Conservation (phyloP, 305 asterid species). For the Solanum hybrid region DNA sequence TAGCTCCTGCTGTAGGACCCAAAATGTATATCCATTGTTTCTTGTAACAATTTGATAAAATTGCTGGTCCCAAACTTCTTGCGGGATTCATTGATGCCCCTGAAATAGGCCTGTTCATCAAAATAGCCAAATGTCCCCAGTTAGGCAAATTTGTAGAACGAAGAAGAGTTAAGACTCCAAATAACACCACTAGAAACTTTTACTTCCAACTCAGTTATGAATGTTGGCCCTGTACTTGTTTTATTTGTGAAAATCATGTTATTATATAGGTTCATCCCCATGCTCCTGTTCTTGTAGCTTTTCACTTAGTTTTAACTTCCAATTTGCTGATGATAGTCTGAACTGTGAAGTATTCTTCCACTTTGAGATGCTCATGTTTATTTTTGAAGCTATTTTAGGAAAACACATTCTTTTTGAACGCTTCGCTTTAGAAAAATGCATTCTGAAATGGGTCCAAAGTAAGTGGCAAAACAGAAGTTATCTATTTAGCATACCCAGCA, state of each 20-base stretch:
- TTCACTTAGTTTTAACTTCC: not conserved
- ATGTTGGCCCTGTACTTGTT: not conserved
- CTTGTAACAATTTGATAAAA: constrained; percentile 14
- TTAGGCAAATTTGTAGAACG: not conserved
- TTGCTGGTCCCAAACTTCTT: constrained; percentile 29
- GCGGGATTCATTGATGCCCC: constrained; percentile 33
- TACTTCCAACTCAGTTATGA: not conserved
- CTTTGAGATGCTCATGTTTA: not conserved
- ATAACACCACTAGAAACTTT: not conserved
- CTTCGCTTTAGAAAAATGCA: not conserved
- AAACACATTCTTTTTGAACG: not conserved
- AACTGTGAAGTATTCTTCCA: not conserved
- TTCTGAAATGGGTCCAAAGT: not conserved
- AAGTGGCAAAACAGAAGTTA: not conserved
- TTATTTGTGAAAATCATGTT: not conserved
- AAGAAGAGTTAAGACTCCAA: not conserved
- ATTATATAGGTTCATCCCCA: not conserved
- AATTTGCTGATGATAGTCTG: not conserved
- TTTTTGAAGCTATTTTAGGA: not conserved
- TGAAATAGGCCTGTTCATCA: constrained; percentile 16
- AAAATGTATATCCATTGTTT: constrained; percentile 20
- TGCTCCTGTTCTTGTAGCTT: not conserved
- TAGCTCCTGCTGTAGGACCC: constrained; percentile 26
- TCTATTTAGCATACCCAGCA: constrained; percentile 16
- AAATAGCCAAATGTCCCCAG: not conserved